A percentile compares a stretch with the other conserved stretches of the same genome.
phyloP scores from a whole-genome alignment of 2,329 filamentous ascomycete species.

The Lithohypha guttulata region DNA sequence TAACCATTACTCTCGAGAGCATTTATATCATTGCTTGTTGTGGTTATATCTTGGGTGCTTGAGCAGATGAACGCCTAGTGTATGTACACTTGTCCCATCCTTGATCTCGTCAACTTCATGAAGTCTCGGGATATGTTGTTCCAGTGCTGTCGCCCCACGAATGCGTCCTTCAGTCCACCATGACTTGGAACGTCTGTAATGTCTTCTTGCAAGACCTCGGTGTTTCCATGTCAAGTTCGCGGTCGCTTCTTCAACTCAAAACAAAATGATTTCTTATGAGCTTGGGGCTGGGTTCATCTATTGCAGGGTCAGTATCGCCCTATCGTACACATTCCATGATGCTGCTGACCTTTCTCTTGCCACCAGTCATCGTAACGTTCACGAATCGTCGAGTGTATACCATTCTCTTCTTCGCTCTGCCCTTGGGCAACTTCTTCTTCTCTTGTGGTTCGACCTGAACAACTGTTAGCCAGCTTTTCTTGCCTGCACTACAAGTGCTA shows the following conservation, averaged over 20 bases:
- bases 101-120: background rate
- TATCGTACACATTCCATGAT: constrained; percentile 1
- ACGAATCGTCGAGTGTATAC: constrained; percentile 96
- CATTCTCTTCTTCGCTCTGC: constrained; percentile 93
- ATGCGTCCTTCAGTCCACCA: too few species aligned
- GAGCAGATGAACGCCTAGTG: constrained; percentile 7
- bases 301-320: constrained; percentile 2
- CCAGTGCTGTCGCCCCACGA: constrained; percentile 1
- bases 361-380: constrained; percentile 92
- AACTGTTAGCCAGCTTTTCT: background rate
- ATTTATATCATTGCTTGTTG: too few species aligned
- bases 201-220: too few species aligned
- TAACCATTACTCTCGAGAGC: too few species aligned
- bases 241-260: too few species aligned
- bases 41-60: constrained; percentile 3
- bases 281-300: constrained; percentile 84
- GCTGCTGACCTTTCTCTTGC: constrained; percentile 74
- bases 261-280: constrained; percentile 46
- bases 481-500: too few species aligned
- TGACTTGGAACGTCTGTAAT: too few species aligned
- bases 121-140: constrained; percentile 1
- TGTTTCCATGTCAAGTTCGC: too few species aligned
- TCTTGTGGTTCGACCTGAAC: constrained; percentile 72
- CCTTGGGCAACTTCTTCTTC: constrained; percentile 96
- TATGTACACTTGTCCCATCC: constrained; percentile 6